These are phyloP conservation scores for Tieghemiomyces parasiticus DNA, from an alignment of 192 early-diverging fungal genomes.

Conservation along the genomic window DNA sequence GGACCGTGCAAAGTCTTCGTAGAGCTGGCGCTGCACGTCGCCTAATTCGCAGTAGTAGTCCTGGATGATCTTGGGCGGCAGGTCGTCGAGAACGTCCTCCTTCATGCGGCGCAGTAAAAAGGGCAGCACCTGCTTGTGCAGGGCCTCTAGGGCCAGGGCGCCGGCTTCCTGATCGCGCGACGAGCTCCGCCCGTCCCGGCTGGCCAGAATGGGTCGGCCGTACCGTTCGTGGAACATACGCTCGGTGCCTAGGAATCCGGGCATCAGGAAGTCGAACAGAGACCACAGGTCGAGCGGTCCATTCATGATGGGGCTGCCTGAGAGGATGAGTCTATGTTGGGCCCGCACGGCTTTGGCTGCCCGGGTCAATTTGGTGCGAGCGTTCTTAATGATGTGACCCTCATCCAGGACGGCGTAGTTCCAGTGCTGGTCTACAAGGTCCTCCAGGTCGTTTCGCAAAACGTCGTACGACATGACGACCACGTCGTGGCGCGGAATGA, in stretches of 20 bases:
- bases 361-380: constrained; percentile 83
- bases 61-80: constrained; percentile 99
- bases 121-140: constrained; percentile 93
- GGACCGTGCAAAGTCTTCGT: constrained; percentile 83
- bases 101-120: constrained; percentile 94
- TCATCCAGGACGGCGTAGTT: constrained; percentile 97
- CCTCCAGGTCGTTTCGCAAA: constrained; percentile 88
- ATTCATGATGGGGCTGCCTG: constrained; percentile 97
- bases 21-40: constrained; percentile 77
- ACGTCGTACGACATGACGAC: constrained; percentile 96
- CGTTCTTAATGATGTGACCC: constrained; percentile 96
- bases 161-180: constrained; percentile 33
- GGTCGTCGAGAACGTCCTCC: constrained; percentile 89
- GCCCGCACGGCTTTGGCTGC: constrained; percentile 81
- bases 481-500: constrained; percentile 46
- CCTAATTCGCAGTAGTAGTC: constrained; percentile 96
- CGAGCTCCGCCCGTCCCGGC: constrained; percentile 66
- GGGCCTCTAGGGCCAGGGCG: constrained; percentile 58
- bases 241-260: constrained; percentile 91
- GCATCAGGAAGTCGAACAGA: constrained; percentile 97
- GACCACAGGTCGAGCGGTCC: constrained; percentile 97
- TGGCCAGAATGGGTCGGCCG: constrained; percentile 80
- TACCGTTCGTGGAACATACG: constrained; percentile 89
- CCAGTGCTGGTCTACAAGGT: constrained; percentile 51
- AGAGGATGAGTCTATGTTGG: constrained; percentile 81